Evolutionary conservation across 2,329 filamentous ascomycete species (phyloP), one percentile per base, ranked within the genome.

Genomic region (Penicillium frequentans): DNA sequence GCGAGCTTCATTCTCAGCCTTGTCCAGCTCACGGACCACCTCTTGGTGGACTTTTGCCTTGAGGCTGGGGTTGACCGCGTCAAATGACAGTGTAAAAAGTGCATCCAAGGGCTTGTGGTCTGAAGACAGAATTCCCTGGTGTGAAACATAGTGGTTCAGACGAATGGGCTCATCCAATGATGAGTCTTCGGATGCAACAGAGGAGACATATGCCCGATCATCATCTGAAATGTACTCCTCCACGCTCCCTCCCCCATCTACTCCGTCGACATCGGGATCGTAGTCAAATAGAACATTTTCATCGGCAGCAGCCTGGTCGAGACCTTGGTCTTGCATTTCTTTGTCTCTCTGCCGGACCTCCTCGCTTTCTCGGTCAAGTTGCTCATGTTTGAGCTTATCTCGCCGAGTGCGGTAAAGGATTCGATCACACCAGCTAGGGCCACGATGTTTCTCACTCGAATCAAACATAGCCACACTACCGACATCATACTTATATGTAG

Each of bases 401-500:
- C 81, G 84, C 42, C 88, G 85, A 2, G 91, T 95, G 8, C 93
- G 84, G 72, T 87, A 99, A 1, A 99, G 75, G 46, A 99, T 93
- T 16, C 95, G 89, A 75, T 99, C 95, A 72, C 95, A 99, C 93
- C 95, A 99, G 70, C 92, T 96, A 3, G 95, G 95, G 2, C 90
- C 89, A 52, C 96, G 85, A 62, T 88, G 88, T 78, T 99, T 99
- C 71, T 98, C 95, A 64, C 93, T 96, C 0, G 93, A 91, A 75
- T 99, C 96, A 71, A 97, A 99, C 29, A 92, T 84, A 2, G 90
- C 90, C 31, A 96, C 86, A 29, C 90, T 96, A n/a, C 95, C 95
- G 27, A 96, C 82, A 68, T 99, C 96, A 66, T 99, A 99, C 73
- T 99, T 99, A 75, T 99, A 99, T 0, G 95, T 96, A 1, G 95